These are phyloP conservation scores for Botrytis fragariae DNA, from an alignment of 2,329 filamentous ascomycete genomes.

Conservation along the genomic window DNA sequence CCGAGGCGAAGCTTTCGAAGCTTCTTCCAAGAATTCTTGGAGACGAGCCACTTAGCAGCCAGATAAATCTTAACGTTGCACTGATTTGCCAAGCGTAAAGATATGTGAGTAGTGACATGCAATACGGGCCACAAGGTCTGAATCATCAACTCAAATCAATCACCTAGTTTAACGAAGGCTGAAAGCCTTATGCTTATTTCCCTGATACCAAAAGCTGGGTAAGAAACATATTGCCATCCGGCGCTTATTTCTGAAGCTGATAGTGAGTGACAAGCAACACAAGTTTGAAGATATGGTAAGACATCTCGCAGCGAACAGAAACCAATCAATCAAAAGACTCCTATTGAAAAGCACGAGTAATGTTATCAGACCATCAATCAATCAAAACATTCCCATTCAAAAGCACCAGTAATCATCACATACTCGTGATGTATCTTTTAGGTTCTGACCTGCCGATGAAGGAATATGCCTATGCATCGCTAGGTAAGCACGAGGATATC, in stretches of 20 bases:
- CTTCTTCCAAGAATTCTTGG: not conserved
- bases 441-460: not conserved
- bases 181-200: not conserved
- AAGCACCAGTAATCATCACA: not conserved
- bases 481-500: not conserved
- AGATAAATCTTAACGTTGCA: not conserved
- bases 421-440: not conserved
- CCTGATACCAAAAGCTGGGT: not conserved
- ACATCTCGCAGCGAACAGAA: not conserved
- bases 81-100: not conserved
- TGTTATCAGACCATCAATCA: not conserved
- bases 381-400: not conserved
- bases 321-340: not conserved
- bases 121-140: not conserved
- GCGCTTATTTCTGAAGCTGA: not conserved
- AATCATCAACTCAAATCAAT: not conserved
- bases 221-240: not conserved
- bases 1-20: slow-evolving; percentile 9
- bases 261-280: not conserved
- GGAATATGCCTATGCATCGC: not conserved
- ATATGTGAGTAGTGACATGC: not conserved
- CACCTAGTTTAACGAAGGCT: not conserved
- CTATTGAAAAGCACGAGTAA: not conserved
- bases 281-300: not conserved
- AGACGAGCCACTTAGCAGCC: not conserved